These are phyloP conservation scores for Cryptosporidium baileyi DNA, from an alignment of 169 alveolate genomes.

Conservation along the genomic window DNA sequence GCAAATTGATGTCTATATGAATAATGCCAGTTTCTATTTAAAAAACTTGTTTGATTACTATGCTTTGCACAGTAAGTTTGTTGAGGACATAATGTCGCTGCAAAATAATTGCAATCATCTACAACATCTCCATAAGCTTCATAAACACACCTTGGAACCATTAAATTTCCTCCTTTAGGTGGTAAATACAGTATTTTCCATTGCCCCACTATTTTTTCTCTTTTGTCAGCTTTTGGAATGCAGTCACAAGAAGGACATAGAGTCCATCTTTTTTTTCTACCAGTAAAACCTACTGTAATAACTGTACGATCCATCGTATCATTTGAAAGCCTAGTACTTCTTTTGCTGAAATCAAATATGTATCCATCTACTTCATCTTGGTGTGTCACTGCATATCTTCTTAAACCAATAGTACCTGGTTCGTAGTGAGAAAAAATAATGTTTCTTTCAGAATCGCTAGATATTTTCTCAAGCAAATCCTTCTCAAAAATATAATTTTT, in stretches of 20 bases:
- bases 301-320: conserved; percentile 69
- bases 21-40: conserved; percentile 67
- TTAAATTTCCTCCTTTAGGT: conserved; percentile 62
- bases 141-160: conserved; percentile 67
- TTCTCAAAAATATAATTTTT: conserved; percentile 33
- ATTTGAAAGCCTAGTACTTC: conserved; percentile 58
- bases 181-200: conserved; percentile 63
- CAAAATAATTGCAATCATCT: conserved; percentile 66
- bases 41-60: conserved; percentile 57
- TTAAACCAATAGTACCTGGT: conserved; percentile 64
- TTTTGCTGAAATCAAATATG: conserved; percentile 58
- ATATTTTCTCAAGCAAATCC: conserved; percentile 29
- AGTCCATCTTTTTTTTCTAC: conserved; percentile 66
- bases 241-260: conserved; percentile 70
- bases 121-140: conserved; percentile 70
- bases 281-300: conserved; percentile 65
- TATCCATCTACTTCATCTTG: conserved; percentile 70
- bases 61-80: conserved; percentile 69
- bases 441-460: conserved; percentile 50
- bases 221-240: conserved; percentile 62
- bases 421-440: conserved; percentile 42
- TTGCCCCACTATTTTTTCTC: conserved; percentile 66
- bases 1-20: conserved; percentile 69
- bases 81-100: conserved; percentile 68
- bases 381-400: conserved; percentile 68